Base-by-base conservation (phyloP, 2,329 filamentous ascomycete species). In the Trichocomaceae sp. region DNA sequence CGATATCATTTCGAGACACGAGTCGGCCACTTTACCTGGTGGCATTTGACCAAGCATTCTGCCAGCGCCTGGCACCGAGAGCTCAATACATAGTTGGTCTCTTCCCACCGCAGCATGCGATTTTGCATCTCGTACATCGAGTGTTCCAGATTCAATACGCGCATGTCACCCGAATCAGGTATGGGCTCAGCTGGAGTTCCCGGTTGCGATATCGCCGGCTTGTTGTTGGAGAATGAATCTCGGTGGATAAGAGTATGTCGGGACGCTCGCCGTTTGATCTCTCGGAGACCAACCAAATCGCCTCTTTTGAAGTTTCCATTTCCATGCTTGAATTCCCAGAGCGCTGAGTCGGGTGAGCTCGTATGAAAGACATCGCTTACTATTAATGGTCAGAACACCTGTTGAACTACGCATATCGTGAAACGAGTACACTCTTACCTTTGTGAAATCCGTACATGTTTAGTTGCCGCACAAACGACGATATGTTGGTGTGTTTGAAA, bases 391-490 rank as follows among this genome's bases (percentile, higher is more conserved):
- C 29, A 56, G 35, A 46, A 46, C 17, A 13, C 17, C 19, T 31
- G 10, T 33, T 7, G 12, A 15, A 10, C 3, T 26, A 4, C 20
- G 15, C 29, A 5, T 4, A 8, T 13, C 29, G 22, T 46, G 19
- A 20, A 15, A 39, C 46, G 23, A 23, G 45, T 58, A 22, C 53
- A 61, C 69, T 49, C 72, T n/a, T n/a, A 95, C 91, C 91, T 87
- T 99, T 99, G 70, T 99, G 93, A 72, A 99, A 99, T 6, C 93
- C 93, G 64, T 99, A 99, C 93, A 99, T 99, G 69, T 99, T 99
- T 50, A 99, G 76, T 74, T 99, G 93, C 48, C 93, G 84, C 49
- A 99, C 93, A 70, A 99, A 99, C 1, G 93, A 97, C 10, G 93
- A 97, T 58, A 97, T 96, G 68, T 99, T 99, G 63, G 92, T 99